Conservation (phyloP, 148 eudicot species). For the Rhododendron ovatum region DNA sequence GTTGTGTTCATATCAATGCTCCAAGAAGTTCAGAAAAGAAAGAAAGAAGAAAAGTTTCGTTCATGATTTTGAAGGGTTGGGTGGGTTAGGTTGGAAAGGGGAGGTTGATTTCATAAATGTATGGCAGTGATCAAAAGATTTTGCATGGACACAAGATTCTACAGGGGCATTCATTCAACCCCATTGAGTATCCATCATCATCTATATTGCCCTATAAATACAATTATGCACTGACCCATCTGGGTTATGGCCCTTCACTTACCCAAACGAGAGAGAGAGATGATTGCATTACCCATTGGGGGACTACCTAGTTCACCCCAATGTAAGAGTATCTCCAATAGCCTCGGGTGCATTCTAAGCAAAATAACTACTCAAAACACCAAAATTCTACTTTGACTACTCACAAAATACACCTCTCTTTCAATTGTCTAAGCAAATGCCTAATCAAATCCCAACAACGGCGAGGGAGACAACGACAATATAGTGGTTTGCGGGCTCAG, state of each 20-base stretch:
- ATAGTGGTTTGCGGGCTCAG: too few relatives aligned
- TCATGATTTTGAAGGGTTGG: conserved; percentile 22
- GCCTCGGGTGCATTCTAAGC: too few relatives aligned
- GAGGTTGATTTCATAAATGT: conserved; percentile 30
- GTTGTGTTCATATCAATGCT: neutral
- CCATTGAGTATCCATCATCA: conserved; percentile 44
- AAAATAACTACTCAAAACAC: too few relatives aligned
- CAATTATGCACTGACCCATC: conserved; percentile 29
- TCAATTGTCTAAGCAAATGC: too few relatives aligned
- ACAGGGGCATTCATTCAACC: conserved; percentile 37
- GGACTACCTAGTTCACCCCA: conserved; percentile 18
- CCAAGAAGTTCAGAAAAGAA: too few relatives aligned
- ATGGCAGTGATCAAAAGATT: conserved; percentile 33
- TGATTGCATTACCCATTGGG: conserved; percentile 34
- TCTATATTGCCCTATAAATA: conserved; percentile 22
- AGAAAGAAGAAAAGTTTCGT: neutral
- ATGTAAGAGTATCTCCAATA: too few relatives aligned
- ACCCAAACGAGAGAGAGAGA: conserved; percentile 17
- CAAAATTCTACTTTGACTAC: too few relatives aligned
- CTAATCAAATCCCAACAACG: too few relatives aligned
- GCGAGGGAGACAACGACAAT: too few relatives aligned
- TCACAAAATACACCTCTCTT: too few relatives aligned
- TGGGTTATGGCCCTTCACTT: conserved; percentile 27
- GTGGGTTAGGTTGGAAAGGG: conserved; percentile 5
- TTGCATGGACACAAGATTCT: conserved; percentile 29